Percentiles rank a stretch among this genome's conserved stretches.
phyloP scores from a whole-genome alignment of 768 basidiomycete species.

The Leucosporidium creatinivorum region DNA sequence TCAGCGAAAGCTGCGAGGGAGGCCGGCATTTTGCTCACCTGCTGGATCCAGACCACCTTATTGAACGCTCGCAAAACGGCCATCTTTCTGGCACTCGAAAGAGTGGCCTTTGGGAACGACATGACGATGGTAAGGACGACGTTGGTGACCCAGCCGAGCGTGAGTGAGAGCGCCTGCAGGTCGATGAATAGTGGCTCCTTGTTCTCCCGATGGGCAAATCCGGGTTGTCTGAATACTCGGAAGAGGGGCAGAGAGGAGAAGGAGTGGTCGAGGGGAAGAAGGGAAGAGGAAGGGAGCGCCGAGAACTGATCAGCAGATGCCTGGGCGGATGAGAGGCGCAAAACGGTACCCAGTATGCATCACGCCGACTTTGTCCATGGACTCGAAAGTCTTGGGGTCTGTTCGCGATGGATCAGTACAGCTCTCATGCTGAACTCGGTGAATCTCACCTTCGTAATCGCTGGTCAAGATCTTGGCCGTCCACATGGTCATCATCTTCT shows the following conservation, averaged over 20 bases:
- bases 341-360: constrained; percentile 31
- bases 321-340: too few relatives aligned
- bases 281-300: not conserved
- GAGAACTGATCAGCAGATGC: not conserved
- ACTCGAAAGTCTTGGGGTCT: constrained; percentile 7
- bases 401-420: not conserved
- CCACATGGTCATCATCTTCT: constrained; percentile 5
- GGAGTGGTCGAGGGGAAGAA: not conserved
- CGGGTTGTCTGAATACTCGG: too few relatives aligned
- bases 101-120: not conserved
- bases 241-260: too few relatives aligned
- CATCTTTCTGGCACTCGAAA: not conserved
- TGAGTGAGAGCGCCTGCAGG: not conserved
- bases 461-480: constrained; percentile 5
- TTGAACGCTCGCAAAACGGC: constrained; percentile 13
- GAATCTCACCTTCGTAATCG: constrained; percentile 8
- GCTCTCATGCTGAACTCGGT: not conserved
- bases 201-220: not conserved
- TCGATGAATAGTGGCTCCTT: constrained; percentile 18
- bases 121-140: constrained; percentile 11
- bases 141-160: constrained; percentile 13
- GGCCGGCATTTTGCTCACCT: not conserved
- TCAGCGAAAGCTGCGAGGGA: too few relatives aligned
- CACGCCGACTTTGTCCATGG: constrained; percentile 15
- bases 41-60: constrained; percentile 20